These are phyloP conservation scores for Candida golubevii DNA, from an alignment of 805 yeast species.

Conservation along the genomic window DNA sequence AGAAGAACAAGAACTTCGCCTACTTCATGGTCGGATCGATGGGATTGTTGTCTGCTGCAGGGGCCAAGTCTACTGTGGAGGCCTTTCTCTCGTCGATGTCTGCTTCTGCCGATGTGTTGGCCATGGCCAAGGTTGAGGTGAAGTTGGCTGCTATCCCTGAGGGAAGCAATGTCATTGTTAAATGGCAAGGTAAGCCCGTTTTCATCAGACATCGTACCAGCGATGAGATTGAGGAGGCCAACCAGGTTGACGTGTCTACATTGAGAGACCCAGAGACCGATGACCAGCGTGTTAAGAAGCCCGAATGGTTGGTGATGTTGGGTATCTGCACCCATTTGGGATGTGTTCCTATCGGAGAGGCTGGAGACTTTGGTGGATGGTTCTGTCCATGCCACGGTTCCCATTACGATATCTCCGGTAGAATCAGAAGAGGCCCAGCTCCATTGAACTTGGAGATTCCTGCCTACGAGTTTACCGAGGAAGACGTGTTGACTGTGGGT, in stretches of 20 bases:
- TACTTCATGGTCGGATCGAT: conserved; percentile 97
- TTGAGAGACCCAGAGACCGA: conserved; percentile 96
- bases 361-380: conserved; percentile 99
- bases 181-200: conserved; percentile 99
- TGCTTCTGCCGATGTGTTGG: conserved; percentile 98
- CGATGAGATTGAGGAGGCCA: conserved; percentile 92
- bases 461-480: conserved; percentile 71
- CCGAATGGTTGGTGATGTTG: conserved; percentile 98
- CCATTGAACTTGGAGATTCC: conserved; percentile 98
- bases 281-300: conserved; percentile 89
- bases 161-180: conserved; percentile 96
- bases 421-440: conserved; percentile 99
- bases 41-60: conserved; percentile 87
- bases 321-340: conserved; percentile 99
- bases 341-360: conserved; percentile 99
- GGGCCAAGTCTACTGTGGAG: conserved; percentile 95
- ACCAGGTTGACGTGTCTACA: conserved; percentile 64
- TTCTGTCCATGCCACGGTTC: conserved; percentile 99
- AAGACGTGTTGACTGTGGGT: conserved; percentile 85
- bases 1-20: conserved; percentile 72
- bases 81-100: conserved; percentile 88
- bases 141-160: conserved; percentile 89
- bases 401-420: conserved; percentile 99
- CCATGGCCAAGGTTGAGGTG: conserved; percentile 99
- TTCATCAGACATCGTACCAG: conserved; percentile 98